A percentile compares a stretch with the other conserved stretches of the same genome.
These are phyloP conservation scores for Ampelocalamus luodianensis DNA, from an alignment of 176 grass and related monocot species.

Conservation along the genomic window DNA sequence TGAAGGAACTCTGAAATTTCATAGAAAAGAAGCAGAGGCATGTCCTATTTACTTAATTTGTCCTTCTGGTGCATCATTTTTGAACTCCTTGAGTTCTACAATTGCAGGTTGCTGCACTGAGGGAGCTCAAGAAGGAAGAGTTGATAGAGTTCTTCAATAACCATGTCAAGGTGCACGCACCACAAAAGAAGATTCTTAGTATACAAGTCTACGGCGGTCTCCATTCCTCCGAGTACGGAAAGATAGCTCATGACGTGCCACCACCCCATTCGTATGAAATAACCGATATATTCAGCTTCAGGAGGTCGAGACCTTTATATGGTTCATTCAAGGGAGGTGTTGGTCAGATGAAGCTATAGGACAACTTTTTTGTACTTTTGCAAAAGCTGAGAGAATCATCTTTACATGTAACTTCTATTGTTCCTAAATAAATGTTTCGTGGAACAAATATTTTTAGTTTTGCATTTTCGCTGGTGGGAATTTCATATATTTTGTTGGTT, in stretches of 20 bases:
- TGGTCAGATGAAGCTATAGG: conserved; percentile 81
- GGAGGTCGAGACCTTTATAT: conserved; percentile 87
- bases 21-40: conserved; percentile 82
- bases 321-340: conserved; percentile 87
- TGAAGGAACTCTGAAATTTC: conserved; percentile 83
- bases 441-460: background rate
- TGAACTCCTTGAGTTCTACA: background rate
- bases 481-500: background rate
- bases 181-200: conserved; percentile 78
- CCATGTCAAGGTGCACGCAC: conserved; percentile 68
- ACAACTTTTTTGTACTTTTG: conserved; percentile 2
- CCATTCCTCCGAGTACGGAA: conserved; percentile 65
- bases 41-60: conserved; percentile 10
- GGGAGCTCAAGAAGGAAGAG: conserved; percentile 85
- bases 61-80: background rate
- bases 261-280: conserved; percentile 53
- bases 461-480: background rate
- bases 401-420: background rate
- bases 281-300: conserved; percentile 81
- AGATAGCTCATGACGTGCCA: conserved; percentile 45
- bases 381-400: conserved; percentile 13
- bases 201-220: conserved; percentile 77
- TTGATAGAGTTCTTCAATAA: conserved; percentile 76
- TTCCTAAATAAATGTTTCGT: conserved; percentile 22
- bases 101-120: conserved; percentile 77